Evolutionary conservation across 176 grass and related monocot species (phyloP), one percentile per base, ranked within the genome.

Genomic region (Oryza brachyantha): DNA sequence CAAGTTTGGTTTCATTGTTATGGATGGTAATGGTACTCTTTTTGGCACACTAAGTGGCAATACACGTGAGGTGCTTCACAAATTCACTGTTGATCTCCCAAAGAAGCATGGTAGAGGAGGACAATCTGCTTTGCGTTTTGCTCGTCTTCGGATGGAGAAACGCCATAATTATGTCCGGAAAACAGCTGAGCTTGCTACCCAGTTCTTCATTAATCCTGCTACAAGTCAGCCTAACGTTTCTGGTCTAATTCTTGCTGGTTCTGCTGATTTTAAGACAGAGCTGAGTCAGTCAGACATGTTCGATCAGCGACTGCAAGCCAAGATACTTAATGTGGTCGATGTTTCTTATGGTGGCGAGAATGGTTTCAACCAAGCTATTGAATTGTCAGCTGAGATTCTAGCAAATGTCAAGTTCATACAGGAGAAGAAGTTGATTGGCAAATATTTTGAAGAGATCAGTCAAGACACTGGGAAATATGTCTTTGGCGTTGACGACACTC

Each of bases 11-110:
- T 87, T 87, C 57, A 87, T 87, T 82, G 79, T 87, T 52, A 87
- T 87, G 85, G 79, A 87, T 82, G 85, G 85, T 77, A 87, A 87
- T 13, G 85, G 85, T 64, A 87, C 85, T 43, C 79, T 87, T 35
- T 87, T 87, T 87, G 85, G 85, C 57, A 87, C 85, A 57, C 65
- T 87, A n/a, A 87, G 85, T 82, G 85, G 85, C 28, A 87, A 87
- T 77, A 82, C 85, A 13, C 85, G 79, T 41, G 85, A 87, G 32
- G 85, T 87, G 26, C 85, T 87, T 65, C 85, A 87, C 64, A 87
- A 82, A 28, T 87, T 87, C 79, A 64, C 65, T 26, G 85, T 87
- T 82, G 85, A 87, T 82, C 85, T 87, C 35, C 85, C 85, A 72
- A 87, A 87, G 72, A 87, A 87, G 57, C 85, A 82, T 55, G 85